These are phyloP conservation scores for Lonicera japonica DNA, from an alignment of 129 eudicot species.

Conservation along the genomic window DNA sequence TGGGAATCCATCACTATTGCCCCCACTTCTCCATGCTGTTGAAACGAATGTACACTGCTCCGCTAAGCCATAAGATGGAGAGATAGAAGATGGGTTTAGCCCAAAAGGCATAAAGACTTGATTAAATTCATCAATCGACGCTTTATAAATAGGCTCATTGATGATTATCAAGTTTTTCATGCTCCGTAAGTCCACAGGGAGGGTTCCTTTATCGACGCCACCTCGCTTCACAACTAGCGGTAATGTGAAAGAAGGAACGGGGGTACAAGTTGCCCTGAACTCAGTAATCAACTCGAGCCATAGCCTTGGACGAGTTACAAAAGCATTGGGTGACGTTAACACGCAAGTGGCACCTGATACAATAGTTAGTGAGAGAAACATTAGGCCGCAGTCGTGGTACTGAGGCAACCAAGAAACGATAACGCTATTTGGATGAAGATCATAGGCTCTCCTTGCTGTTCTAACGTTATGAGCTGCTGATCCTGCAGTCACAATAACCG, in stretches of 20 bases:
- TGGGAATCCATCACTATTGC: constrained; percentile 25
- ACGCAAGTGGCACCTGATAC: constrained; percentile 75
- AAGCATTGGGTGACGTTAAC: constrained; percentile 57
- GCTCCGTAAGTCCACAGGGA: constrained; percentile 36
- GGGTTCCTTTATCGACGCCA: constrained; percentile 22
- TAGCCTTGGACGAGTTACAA: constrained; percentile 59
- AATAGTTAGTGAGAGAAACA: constrained; percentile 60
- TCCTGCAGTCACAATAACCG: constrained; percentile 73
- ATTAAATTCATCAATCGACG: constrained; percentile 42
- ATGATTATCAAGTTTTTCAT: constrained; percentile 65
- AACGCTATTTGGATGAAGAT: constrained; percentile 60
- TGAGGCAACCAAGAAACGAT: constrained; percentile 79
- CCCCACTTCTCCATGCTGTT: constrained; percentile 61
- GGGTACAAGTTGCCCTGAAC: constrained; percentile 69
- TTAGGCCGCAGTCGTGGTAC: constrained; percentile 87
- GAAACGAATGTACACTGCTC: constrained; percentile 80
- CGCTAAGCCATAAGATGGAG: constrained; percentile 81
- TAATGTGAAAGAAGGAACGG: constrained; percentile 71
- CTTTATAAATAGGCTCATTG: constrained; percentile 73
- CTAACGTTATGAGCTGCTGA: constrained; percentile 85
- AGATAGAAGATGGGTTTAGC: constrained; percentile 41
- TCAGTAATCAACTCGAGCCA: constrained; percentile 79
- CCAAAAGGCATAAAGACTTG: constrained; percentile 44
- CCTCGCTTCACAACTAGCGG: constrained; percentile 74
- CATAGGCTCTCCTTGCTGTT: constrained; percentile 56